Conservation (phyloP, 345 rosid species). For the Linum lewisii region DNA sequence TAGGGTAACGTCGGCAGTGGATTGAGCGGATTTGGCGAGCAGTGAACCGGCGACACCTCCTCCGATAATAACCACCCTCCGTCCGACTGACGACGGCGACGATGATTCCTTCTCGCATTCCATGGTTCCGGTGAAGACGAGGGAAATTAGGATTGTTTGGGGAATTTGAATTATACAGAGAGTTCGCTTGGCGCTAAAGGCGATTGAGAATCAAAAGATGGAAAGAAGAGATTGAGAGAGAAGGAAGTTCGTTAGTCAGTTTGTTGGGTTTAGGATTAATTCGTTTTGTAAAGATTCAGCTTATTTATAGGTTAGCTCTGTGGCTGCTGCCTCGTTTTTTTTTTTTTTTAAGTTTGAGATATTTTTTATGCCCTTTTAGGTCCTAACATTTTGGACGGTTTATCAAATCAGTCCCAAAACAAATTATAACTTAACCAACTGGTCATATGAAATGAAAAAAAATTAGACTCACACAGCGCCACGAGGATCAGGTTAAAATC, state of each 20-base stretch:
- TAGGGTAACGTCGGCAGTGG: conserved; percentile 50
- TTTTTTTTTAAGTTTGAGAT: too few relatives aligned
- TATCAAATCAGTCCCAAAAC: too few relatives aligned
- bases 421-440: too few relatives aligned
- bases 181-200: background rate
- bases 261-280: background rate
- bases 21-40: conserved; percentile 43
- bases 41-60: conserved; percentile 60
- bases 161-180: background rate
- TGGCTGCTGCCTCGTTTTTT: background rate
- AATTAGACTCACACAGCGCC: too few relatives aligned
- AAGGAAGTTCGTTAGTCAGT: background rate
- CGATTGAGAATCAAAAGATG: background rate
- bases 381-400: too few relatives aligned
- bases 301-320: background rate
- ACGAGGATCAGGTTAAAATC: too few relatives aligned
- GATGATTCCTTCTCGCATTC: background rate
- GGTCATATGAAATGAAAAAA: too few relatives aligned
- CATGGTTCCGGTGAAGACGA: background rate
- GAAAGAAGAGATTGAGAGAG: background rate
- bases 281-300: background rate
- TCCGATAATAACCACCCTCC: conserved; percentile 45
- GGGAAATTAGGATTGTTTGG: background rate
- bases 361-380: too few relatives aligned
- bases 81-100: background rate